Conservation (phyloP, 2,329 filamentous ascomycete genomes). For the Cladorrhinum sp. region DNA sequence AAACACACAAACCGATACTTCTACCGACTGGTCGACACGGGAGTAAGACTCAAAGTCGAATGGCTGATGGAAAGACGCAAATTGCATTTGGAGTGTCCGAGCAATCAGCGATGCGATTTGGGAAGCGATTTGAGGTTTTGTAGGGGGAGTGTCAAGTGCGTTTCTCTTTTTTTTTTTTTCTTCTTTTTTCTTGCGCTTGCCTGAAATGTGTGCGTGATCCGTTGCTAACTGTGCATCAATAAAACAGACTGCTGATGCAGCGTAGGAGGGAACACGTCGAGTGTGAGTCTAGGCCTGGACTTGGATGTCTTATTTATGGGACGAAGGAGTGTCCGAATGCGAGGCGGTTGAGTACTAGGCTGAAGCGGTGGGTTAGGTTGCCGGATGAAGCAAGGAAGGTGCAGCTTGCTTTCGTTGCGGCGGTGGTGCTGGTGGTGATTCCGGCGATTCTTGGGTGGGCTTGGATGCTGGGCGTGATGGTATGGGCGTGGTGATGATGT, state of each 20-base stretch:
- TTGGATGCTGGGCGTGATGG: not conserved
- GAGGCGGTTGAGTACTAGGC: slow-evolving; percentile 43
- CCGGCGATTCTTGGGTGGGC: not conserved
- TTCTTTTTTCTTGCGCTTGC: not conserved
- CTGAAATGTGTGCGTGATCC: not conserved
- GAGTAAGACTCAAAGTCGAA: slow-evolving; percentile 61
- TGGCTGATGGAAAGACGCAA: slow-evolving; percentile 65
- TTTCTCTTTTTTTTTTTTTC: no score
- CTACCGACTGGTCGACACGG: slow-evolving; percentile 62
- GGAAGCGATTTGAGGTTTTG: slow-evolving; percentile 60
- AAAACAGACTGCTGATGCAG: slow-evolving; percentile 55
- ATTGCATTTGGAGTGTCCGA: slow-evolving; percentile 64
- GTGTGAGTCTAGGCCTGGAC: slow-evolving; percentile 55
- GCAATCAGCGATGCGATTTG: slow-evolving; percentile 54
- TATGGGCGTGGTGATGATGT: not conserved
- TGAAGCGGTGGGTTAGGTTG: slow-evolving; percentile 43
- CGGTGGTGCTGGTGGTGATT: slow-evolving; percentile 12
- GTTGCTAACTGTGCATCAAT: no score
- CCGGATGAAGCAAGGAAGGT: slow-evolving; percentile 41
- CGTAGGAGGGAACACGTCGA: slow-evolving; percentile 58
- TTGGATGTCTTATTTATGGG: slow-evolving; percentile 55
- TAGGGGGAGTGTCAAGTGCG: slow-evolving; percentile 56
- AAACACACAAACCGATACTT: slow-evolving; percentile 66
- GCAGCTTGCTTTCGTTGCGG: slow-evolving; percentile 31
- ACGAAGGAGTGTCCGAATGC: slow-evolving; percentile 48